Conservation (phyloP, 1,284 basidiomycete genomes). For the Ceratobasidium sp. region DNA sequence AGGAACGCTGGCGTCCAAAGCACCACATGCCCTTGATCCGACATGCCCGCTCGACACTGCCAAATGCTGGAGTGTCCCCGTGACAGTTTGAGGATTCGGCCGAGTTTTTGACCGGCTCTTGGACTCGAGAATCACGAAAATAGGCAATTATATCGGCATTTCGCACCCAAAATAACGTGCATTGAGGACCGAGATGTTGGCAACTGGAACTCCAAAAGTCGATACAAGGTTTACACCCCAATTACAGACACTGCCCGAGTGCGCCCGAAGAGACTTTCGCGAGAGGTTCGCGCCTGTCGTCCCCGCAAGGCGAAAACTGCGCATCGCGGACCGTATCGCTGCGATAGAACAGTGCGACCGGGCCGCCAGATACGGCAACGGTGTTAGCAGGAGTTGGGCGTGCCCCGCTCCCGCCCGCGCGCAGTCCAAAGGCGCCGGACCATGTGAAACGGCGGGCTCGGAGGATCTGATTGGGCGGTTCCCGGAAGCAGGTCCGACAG, state of each 20-base stretch:
- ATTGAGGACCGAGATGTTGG: not conserved
- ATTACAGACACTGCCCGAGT: constrained; percentile 5
- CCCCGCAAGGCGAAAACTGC: constrained; percentile 12
- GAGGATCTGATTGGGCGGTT: constrained; percentile 6
- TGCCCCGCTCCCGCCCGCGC: constrained; percentile 26
- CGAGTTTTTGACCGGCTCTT: too few species aligned
- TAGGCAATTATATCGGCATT: not conserved
- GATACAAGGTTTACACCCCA: not conserved
- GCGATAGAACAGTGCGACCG: not conserved
- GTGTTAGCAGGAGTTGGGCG: not conserved
- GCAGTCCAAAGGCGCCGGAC: not conserved
- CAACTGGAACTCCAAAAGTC: not conserved
- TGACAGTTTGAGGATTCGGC: too few species aligned
- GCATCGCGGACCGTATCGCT: not conserved
- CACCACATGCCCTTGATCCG: too few species aligned
- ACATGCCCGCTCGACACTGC: too few species aligned
- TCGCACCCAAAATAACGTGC: not conserved
- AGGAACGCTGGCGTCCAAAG: not conserved
- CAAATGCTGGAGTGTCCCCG: too few species aligned
- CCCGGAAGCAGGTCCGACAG: not conserved
- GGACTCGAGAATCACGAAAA: too few species aligned
- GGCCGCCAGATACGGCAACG: constrained; percentile 5
- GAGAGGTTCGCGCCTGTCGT: constrained; percentile 1
- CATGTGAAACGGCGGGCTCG: constrained; percentile 6
- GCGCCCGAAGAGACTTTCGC: not conserved